phyloP scores from a whole-genome alignment of 75 land plant species.

The Cupressus sempervirens region DNA sequence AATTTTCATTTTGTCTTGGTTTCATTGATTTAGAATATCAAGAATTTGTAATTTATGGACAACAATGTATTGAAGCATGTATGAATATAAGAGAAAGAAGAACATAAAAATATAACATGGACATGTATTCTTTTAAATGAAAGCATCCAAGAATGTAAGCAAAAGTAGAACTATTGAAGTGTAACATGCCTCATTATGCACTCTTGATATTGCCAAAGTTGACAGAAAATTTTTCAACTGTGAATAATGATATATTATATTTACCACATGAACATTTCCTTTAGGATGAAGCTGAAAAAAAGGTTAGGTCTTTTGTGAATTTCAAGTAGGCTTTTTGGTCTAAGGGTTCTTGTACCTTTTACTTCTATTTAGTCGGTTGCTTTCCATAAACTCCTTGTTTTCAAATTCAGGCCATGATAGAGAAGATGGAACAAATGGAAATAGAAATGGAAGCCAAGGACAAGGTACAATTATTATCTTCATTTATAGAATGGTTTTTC shows the following conservation, averaged over 20 bases:
- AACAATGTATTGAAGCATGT: no score
- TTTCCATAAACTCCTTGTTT: neutral
- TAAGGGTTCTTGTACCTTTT: neutral
- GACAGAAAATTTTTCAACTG: no score
- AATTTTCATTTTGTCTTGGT: neutral
- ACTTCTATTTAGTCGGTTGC: neutral
- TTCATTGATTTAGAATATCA: neutral
- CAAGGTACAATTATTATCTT: conserved; percentile 50
- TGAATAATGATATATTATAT: no score
- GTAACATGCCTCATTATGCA: no score
- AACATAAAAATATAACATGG: no score
- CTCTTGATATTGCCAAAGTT: no score
- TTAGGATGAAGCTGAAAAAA: conserved; percentile 97
- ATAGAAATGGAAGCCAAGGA: conserved; percentile 76
- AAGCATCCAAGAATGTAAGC: no score
- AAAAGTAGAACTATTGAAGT: no score
- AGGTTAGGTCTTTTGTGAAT: conserved; percentile 42
- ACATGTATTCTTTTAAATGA: no score
- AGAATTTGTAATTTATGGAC: no score
- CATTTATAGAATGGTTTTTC: conserved; percentile 5
- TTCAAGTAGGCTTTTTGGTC: neutral
- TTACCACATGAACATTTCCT: conserved; percentile 84
- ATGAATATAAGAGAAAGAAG: no score
- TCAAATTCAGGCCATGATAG: conserved; percentile 77
- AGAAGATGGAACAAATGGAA: conserved; percentile 89